Evolutionary conservation across 2,329 filamentous ascomycete species (phyloP), one percentile per base, ranked within the genome.

Genomic region (Fusarium aywerte): DNA sequence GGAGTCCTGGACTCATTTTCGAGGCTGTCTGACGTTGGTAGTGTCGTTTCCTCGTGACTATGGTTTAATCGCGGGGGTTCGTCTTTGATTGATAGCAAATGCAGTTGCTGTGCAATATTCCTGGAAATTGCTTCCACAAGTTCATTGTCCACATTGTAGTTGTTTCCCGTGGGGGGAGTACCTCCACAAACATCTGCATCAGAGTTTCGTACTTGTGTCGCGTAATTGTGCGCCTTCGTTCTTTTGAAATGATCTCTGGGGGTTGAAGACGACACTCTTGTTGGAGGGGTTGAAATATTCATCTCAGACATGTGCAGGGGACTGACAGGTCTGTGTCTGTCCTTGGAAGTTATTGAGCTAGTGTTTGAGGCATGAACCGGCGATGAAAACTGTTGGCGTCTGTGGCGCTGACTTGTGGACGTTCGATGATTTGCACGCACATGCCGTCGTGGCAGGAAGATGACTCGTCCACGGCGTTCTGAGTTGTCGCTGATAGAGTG

Each of bases 51-150:
- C 27, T 48, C 39, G 1, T 33, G 23, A 7, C 15, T 12, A 15
- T 38, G 44, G n/a, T 27, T 51, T 8, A 23, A 23, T 20, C 27
- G 23, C 23, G 27, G 36, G 18, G 39, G 9, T 32, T 42, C 27
- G 12, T 60, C 54, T 29, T 65, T 70, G 7, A 80, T 53, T 5
- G 77, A 78, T 38, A 81, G 76, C 29, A 84, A 61, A 2, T 78
- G 80, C 43, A 79, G 67, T 52, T 85, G 83, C 55, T 85, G 82
- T 7, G 76, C 77, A 31, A 85, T 74, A 39, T 77, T 81, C 51
- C 81, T 79, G 20, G 80, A 79, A 39, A 84, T 80, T 6, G 82
- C 79, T 57, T 82, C 79, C 62, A 82, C 79, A 15, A 81, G 76
- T 11, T 76, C 74, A 16, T 79, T 75, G 54, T 83, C 81, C 21